Evolutionary conservation across 1,284 basidiomycete genomes (phyloP).

Genomic region (Trametes sp.): DNA sequence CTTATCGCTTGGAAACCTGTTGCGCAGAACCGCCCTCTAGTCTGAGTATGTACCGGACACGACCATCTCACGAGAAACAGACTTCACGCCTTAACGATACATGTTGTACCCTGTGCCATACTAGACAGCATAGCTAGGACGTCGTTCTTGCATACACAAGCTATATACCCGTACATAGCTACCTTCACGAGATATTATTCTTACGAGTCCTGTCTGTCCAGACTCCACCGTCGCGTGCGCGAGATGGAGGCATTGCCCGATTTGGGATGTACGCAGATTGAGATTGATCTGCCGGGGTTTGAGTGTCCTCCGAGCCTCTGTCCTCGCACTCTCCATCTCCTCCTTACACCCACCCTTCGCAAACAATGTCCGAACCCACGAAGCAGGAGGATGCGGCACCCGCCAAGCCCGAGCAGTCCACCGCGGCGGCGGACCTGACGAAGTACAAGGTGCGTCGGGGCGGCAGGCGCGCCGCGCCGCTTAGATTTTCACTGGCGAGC

Average conservation of each 20-base stretch:
- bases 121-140: background rate
- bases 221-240: conserved; percentile 21
- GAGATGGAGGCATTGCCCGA: conserved; percentile 27
- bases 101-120: conserved; percentile 1
- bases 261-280: conserved; percentile 29
- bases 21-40: background rate
- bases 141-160: background rate
- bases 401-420: conserved; percentile 48
- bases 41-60: too few species aligned
- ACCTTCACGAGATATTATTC: background rate
- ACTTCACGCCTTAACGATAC: background rate
- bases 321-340: conserved; percentile 2
- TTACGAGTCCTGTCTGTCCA: too few species aligned
- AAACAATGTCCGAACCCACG: conserved; percentile 60
- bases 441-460: conserved; percentile 75
- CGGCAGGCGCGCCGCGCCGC: conserved; percentile 16
- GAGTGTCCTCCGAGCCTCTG: background rate
- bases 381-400: conserved; percentile 42
- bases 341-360: conserved; percentile 13
- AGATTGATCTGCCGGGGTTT: conserved; percentile 27
- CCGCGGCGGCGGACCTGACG: conserved; percentile 77
- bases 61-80: background rate
- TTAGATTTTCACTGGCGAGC: conserved; percentile 47
- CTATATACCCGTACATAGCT: background rate
- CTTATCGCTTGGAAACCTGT: conserved; percentile 50